Percentiles rank a stretch among this genome's conserved stretches.
phyloP scores from a whole-genome alignment of 2,329 filamentous ascomycete genomes.

The Aspergillus pseudoterreus region DNA sequence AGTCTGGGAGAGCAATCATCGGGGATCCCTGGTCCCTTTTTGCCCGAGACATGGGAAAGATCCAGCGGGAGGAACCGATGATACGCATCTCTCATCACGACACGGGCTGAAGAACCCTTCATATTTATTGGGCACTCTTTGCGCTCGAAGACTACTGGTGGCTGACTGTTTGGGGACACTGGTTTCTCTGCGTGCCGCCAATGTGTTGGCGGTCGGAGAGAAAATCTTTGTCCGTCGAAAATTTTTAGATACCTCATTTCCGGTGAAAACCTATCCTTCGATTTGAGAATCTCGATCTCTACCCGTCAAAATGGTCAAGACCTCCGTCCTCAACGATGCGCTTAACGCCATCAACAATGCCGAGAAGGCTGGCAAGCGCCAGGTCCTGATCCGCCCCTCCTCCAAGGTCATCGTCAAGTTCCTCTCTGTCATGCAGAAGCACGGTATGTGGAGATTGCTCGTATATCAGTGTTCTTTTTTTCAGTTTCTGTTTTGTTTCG shows the following conservation, averaged over 20 bases:
- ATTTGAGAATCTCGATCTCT: constrained; percentile 51
- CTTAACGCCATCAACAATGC: constrained; percentile 99
- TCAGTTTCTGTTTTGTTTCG: neutral
- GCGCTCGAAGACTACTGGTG: constrained; percentile 61
- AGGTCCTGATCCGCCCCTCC: constrained; percentile 94
- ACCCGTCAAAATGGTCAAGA: constrained; percentile 94
- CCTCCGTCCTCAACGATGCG: constrained; percentile 98
- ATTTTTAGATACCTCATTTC: constrained; percentile 37
- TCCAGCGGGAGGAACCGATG: constrained; percentile 25
- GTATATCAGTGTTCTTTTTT: constrained; percentile 39
- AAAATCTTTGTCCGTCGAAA: constrained; percentile 7
- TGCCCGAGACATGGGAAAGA: neutral
- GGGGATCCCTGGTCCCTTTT: constrained; percentile 14
- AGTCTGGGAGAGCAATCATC: constrained; percentile 45
- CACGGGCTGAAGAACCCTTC: constrained; percentile 68
- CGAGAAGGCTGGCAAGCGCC: constrained; percentile 99
- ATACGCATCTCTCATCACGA: constrained; percentile 43
- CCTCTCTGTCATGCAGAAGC: constrained; percentile 97
- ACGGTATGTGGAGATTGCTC: constrained; percentile 67
- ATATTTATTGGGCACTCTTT: constrained; percentile 60
- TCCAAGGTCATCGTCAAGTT: constrained; percentile 99
- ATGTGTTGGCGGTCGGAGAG: constrained; percentile 2
- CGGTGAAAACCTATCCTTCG: constrained; percentile 25
- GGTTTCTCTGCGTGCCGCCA: constrained; percentile 6
- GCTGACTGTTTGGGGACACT: constrained; percentile 48